A percentile compares a stretch with the other conserved stretches of the same genome.
phyloP scores from a whole-genome alignment of 345 rosid genomes.

The Firmiana major region DNA sequence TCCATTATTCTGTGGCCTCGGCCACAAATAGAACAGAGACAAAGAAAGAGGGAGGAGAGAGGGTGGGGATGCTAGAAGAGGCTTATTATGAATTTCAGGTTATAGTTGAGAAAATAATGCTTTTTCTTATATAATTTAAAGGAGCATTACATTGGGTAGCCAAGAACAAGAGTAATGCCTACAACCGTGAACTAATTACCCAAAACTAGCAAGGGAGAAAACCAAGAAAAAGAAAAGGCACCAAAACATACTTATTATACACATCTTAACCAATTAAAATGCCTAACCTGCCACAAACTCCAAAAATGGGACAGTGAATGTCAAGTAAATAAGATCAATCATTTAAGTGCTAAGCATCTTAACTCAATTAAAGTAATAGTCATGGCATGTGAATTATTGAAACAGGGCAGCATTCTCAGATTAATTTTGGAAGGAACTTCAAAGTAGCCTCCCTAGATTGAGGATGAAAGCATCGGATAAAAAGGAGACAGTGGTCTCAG shows the following conservation, averaged over 20 bases:
- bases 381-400: neutral
- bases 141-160: neutral
- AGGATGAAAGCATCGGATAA: neutral
- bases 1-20: neutral
- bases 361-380: neutral
- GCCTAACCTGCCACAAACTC: neutral
- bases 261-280: neutral
- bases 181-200: neutral
- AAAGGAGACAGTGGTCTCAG: neutral
- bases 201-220: neutral
- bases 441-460: neutral
- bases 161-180: neutral
- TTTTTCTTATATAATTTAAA: neutral
- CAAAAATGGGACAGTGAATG: neutral
- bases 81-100: neutral
- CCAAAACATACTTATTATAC: neutral
- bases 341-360: neutral
- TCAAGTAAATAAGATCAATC: neutral
- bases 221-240: neutral
- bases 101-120: neutral
- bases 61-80: neutral
- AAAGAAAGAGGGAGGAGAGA: neutral
- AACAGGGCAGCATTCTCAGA: neutral
- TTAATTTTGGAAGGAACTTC: neutral
- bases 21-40: neutral